Conservation (phyloP, 2,329 filamentous ascomycete genomes). For the Neonectria sp. region DNA sequence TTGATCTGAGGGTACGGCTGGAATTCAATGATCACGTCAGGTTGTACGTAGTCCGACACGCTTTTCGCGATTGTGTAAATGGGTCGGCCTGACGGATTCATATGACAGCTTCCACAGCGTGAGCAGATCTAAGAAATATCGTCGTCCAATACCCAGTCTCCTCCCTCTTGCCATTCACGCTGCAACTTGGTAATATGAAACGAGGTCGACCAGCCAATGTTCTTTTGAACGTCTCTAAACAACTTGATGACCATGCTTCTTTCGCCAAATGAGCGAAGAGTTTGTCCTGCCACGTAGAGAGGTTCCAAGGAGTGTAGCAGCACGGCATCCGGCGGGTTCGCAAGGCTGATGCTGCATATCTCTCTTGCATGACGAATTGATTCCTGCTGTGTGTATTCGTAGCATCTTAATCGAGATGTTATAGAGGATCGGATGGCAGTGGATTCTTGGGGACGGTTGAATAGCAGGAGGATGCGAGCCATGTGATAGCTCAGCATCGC, state of each 20-base stretch:
- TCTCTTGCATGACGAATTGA: constrained; percentile 36
- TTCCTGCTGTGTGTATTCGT: constrained; percentile 34
- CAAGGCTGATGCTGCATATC: constrained; percentile 40
- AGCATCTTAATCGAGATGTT: constrained; percentile 32
- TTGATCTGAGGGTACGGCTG: too few relatives aligned
- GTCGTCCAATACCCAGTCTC: not conserved
- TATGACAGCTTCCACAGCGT: too few relatives aligned
- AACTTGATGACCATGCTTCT: not conserved
- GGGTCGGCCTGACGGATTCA: too few relatives aligned
- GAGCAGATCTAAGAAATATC: not conserved
- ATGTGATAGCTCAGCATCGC: constrained; percentile 78
- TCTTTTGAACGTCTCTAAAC: not conserved
- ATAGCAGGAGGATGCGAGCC: constrained; percentile 72
- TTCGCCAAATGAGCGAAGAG: constrained; percentile 7
- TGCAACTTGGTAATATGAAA: not conserved
- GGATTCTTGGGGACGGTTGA: constrained; percentile 59
- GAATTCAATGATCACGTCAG: too few relatives aligned
- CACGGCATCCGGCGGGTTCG: constrained; percentile 35
- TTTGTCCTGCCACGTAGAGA: constrained; percentile 41
- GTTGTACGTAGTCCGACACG: too few relatives aligned
- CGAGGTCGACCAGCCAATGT: not conserved
- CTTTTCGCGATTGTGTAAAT: too few relatives aligned
- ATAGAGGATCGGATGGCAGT: constrained; percentile 42
- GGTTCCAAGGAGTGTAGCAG: constrained; percentile 41
- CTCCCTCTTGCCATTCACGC: not conserved